Conservation (phyloP, 1,139 yeast genomes). For the Taiozyma onychis region DNA sequence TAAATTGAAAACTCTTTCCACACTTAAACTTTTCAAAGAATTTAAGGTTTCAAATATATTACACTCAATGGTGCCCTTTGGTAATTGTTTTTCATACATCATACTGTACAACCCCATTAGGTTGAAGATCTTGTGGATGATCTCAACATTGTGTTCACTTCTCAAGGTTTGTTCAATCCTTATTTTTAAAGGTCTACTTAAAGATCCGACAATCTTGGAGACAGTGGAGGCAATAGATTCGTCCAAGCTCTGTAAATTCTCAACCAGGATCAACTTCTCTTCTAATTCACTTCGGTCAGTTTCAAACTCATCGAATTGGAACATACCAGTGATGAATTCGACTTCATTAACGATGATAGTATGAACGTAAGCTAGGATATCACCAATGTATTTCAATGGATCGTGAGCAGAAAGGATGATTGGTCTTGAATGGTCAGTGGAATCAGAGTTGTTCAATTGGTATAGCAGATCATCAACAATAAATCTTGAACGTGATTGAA, state of each 20-base stretch:
- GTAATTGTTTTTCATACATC: slow-evolving; percentile 52
- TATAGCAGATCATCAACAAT: slow-evolving; percentile 53
- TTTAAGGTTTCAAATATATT: slow-evolving; percentile 17
- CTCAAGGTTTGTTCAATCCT: slow-evolving; percentile 65
- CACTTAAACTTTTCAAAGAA: slow-evolving; percentile 26
- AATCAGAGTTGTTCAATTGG: slow-evolving; percentile 33
- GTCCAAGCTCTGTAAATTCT: slow-evolving; percentile 14
- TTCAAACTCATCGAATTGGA: slow-evolving; percentile 33
- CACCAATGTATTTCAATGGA: slow-evolving; percentile 79
- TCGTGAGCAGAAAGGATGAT: slow-evolving; percentile 70
- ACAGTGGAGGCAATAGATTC: slow-evolving; percentile 28
- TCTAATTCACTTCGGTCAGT: slow-evolving; percentile 11
- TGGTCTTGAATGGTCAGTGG: slow-evolving; percentile 36
- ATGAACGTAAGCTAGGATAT: slow-evolving; percentile 84
- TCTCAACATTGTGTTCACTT: slow-evolving; percentile 53
- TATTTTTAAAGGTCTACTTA: slow-evolving; percentile 44
- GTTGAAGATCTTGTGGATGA: slow-evolving; percentile 53
- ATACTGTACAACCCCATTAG: slow-evolving; percentile 61
- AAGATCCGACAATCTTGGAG: slow-evolving; percentile 41
- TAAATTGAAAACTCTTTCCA: slow-evolving; percentile 37
- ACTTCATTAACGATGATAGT: slow-evolving; percentile 84
- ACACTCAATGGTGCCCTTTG: slow-evolving; percentile 3
- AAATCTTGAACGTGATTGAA: slow-evolving; percentile 51
- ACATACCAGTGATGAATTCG: slow-evolving; percentile 60
- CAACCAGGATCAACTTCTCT: slow-evolving; percentile 11